A percentile compares a stretch with the other conserved stretches of the same genome.
Evolutionary conservation across 495 filamentous ascomycete species (phyloP).

Genomic region (Penicillium taxi): DNA sequence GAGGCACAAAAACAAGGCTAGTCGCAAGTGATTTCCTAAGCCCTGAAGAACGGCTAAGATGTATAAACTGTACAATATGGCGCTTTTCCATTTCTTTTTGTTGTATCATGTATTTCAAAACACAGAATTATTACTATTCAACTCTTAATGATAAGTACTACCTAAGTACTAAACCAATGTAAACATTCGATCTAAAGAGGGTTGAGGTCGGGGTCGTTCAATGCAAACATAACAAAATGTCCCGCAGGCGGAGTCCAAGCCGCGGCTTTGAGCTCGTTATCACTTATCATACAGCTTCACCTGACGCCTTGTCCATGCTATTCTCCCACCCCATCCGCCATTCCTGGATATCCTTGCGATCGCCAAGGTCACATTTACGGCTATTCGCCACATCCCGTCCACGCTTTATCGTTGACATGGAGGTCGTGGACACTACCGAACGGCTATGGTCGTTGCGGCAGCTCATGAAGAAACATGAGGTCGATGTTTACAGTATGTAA

Average conservation of each 20-base stretch:
- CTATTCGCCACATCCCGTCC: conserved; percentile 32
- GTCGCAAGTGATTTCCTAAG: conserved; percentile 10
- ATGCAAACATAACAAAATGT: too few species aligned
- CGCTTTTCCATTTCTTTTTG: conserved; percentile 16
- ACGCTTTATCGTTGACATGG: conserved; percentile 58
- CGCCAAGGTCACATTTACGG: conserved; percentile 25
- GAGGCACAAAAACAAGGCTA: conserved; percentile 6
- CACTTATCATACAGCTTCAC: neutral
- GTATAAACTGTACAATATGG: conserved; percentile 27
- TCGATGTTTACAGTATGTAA: conserved; percentile 87
- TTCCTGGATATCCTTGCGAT: conserved; percentile 29
- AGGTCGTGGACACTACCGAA: conserved; percentile 69
- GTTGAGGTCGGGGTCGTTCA: too few species aligned
- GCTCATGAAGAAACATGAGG: conserved; percentile 78
- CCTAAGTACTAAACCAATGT: too few species aligned
- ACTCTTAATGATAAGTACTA: too few species aligned
- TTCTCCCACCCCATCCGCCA: conserved; percentile 32
- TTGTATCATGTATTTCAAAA: conserved; percentile 12
- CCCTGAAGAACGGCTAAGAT: too few species aligned
- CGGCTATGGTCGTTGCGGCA: conserved; percentile 70
- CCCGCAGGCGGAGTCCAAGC: too few species aligned
- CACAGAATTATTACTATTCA: too few species aligned
- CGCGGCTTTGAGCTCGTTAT: conserved; percentile 3
- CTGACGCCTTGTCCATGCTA: conserved; percentile 29
- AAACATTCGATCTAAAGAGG: too few species aligned